Conservation (phyloP, 1,139 yeast genomes). For the Yamadazyma taylorii region DNA sequence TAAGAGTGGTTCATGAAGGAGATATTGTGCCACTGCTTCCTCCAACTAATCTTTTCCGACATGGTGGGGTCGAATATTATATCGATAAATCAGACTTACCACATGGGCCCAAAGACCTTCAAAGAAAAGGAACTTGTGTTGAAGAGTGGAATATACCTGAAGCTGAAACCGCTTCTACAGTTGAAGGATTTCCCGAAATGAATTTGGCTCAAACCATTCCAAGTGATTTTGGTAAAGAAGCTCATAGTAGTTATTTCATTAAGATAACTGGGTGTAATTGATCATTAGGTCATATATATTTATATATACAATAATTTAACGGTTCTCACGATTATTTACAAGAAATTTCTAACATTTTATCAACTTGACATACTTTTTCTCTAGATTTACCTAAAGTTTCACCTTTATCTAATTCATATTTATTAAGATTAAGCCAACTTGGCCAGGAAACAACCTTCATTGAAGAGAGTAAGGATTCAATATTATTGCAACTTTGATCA, state of each 20-base stretch:
- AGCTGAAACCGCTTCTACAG: no score
- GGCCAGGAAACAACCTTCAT: slow-evolving; percentile 55
- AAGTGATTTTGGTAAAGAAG: slow-evolving; percentile 26
- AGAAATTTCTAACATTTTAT: slow-evolving; percentile 47
- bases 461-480: slow-evolving; percentile 18
- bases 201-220: slow-evolving; percentile 12
- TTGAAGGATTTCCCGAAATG: no score
- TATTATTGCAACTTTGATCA: slow-evolving; percentile 12
- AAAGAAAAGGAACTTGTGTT: slow-evolving; percentile 15
- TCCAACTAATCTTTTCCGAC: slow-evolving; percentile 43
- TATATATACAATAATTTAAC: neutral
- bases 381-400: slow-evolving; percentile 49
- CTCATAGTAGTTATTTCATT: slow-evolving; percentile 35
- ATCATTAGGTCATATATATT: slow-evolving; percentile 3
- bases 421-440: slow-evolving; percentile 67
- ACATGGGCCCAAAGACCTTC: slow-evolving; percentile 40
- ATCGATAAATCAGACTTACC: slow-evolving; percentile 47
- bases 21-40: slow-evolving; percentile 64
- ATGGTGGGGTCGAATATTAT: slow-evolving; percentile 51
- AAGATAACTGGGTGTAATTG: slow-evolving; percentile 34
- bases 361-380: slow-evolving; percentile 51
- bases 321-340: slow-evolving; percentile 9
- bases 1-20: slow-evolving; percentile 55
- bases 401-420: slow-evolving; percentile 54
- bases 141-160: slow-evolving; percentile 2